phyloP scores from a whole-genome alignment of 2,329 filamentous ascomycete genomes.

The Aspergillus aculeatus region DNA sequence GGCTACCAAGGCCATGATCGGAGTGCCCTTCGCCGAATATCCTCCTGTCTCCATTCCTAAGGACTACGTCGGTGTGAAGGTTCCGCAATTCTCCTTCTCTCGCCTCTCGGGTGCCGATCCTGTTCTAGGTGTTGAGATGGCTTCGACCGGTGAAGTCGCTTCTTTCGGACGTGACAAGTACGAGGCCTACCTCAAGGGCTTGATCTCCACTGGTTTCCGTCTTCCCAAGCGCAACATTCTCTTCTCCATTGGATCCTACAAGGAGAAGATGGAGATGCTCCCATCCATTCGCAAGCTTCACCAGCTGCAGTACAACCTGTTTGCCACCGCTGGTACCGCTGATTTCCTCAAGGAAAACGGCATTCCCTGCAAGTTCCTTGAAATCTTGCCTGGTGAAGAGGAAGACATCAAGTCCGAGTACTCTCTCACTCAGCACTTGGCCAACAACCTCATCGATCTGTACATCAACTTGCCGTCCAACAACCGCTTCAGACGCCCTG shows the following conservation, averaged over 20 bases:
- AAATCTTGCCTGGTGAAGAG: constrained; percentile 74
- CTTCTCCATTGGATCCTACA: constrained; percentile 92
- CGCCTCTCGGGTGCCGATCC: constrained; percentile 93
- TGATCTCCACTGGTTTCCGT: constrained; percentile 94
- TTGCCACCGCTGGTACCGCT: constrained; percentile 92
- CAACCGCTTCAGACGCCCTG: constrained; percentile 94
- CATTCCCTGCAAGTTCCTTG: constrained; percentile 88
- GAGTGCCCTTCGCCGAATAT: constrained; percentile 76
- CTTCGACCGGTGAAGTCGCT: constrained; percentile 95
- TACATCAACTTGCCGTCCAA: constrained; percentile 99
- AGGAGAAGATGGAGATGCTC: constrained; percentile 97
- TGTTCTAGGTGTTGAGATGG: constrained; percentile 97
- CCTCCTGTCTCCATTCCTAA: constrained; percentile 72
- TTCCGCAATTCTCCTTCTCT: constrained; percentile 98
- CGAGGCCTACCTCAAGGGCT: constrained; percentile 94
- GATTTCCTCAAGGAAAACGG: constrained; percentile 94
- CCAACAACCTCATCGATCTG: constrained; percentile 95
- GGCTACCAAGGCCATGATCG: constrained; percentile 96
- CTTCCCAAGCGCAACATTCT: constrained; percentile 94
- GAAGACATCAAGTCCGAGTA: constrained; percentile 92
- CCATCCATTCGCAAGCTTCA: constrained; percentile 87
- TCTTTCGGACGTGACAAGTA: constrained; percentile 96
- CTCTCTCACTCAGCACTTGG: constrained; percentile 92
- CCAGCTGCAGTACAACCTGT: constrained; percentile 90
- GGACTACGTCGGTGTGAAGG: constrained; percentile 92